phyloP scores from a whole-genome alignment of 2,329 filamentous ascomycete species.

The Aureobasidium sp. region DNA sequence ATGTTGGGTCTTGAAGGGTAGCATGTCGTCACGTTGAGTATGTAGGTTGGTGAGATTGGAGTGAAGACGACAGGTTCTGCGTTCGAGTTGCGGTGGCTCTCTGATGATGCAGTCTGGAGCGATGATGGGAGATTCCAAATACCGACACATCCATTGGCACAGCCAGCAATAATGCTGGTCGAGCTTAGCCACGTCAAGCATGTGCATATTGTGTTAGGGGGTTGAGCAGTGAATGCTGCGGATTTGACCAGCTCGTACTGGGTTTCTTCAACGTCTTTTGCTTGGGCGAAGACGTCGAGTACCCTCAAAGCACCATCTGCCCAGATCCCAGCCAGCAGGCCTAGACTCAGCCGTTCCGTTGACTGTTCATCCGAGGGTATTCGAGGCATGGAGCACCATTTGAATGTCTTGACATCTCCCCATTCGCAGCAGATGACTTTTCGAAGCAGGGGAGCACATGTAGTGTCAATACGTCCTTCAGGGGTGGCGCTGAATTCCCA shows the following conservation, averaged over 20 bases:
- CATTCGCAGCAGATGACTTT: constrained; percentile 49
- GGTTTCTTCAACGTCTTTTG: constrained; percentile 16
- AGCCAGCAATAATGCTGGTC: constrained; percentile 46
- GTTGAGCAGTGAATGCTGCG: constrained; percentile 43
- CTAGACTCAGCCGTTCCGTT: constrained; percentile 32
- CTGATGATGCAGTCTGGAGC: constrained; percentile 28
- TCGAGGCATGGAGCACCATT: constrained; percentile 47
- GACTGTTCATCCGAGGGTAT: constrained; percentile 25
- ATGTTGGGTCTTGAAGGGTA: constrained; percentile 48
- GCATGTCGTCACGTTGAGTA: constrained; percentile 39
- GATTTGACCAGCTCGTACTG: constrained; percentile 35
- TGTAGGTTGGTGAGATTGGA: constrained; percentile 38
- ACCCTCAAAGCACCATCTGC: constrained; percentile 50
- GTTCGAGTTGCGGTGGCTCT: constrained; percentile 21
- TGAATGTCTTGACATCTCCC: constrained; percentile 46
- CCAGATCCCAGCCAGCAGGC: constrained; percentile 49
- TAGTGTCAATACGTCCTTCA: constrained; percentile 35
- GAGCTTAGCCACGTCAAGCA: constrained; percentile 50
- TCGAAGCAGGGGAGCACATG: constrained; percentile 37
- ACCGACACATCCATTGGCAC: constrained; percentile 48
- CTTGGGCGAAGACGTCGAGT: constrained; percentile 39
- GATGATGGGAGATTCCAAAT: constrained; percentile 42
- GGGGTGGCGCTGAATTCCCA: constrained; percentile 44
- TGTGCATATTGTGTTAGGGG: constrained; percentile 47
- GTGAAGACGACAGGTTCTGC: constrained; percentile 36